A percentile compares a stretch with the other conserved stretches of the same genome.
These are phyloP conservation scores for Triticum turgidum DNA, from an alignment of 176 grass and related monocot species.

Conservation along the genomic window DNA sequence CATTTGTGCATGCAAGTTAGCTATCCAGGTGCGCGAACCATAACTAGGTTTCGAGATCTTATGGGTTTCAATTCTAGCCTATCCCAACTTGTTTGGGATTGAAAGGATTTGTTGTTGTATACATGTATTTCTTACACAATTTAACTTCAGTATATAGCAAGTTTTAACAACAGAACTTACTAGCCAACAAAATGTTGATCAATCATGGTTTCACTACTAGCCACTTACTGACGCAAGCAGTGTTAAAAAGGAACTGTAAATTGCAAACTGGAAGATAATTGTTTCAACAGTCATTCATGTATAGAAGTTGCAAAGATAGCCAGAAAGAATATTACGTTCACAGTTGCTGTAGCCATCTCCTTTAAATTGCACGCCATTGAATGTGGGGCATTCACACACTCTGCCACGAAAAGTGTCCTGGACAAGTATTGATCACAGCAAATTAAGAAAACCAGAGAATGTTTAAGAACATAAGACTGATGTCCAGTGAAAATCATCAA, in stretches of 20 bases:
- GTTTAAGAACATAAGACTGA: constrained; percentile 24
- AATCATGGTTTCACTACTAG: constrained; percentile 22
- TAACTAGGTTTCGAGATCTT: too few species aligned
- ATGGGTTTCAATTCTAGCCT: too few species aligned
- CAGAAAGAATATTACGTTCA: constrained; percentile 56
- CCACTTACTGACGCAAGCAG: constrained; percentile 11
- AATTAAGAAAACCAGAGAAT: not conserved
- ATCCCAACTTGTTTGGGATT: too few species aligned
- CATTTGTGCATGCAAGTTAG: too few species aligned
- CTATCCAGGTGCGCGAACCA: too few species aligned
- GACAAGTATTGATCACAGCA: constrained; percentile 29
- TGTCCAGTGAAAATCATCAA: constrained; percentile 17
- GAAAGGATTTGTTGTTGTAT: too few species aligned
- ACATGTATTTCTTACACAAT: not conserved
- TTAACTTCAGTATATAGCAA: not conserved
- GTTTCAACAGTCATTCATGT: not conserved
- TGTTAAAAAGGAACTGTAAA: constrained; percentile 15
- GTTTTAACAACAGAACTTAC: constrained; percentile 6
- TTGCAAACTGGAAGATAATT: not conserved
- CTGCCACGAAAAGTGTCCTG: constrained; percentile 92
- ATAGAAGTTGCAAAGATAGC: not conserved
- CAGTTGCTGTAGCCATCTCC: constrained; percentile 85
- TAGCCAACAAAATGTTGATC: not conserved
- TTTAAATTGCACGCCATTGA: constrained; percentile 83
- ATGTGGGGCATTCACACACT: constrained; percentile 80